Evolutionary conservation across 129 eudicot species (phyloP), one percentile per base, ranked within the genome.

Genomic region (Saposhnikovia divaricata): DNA sequence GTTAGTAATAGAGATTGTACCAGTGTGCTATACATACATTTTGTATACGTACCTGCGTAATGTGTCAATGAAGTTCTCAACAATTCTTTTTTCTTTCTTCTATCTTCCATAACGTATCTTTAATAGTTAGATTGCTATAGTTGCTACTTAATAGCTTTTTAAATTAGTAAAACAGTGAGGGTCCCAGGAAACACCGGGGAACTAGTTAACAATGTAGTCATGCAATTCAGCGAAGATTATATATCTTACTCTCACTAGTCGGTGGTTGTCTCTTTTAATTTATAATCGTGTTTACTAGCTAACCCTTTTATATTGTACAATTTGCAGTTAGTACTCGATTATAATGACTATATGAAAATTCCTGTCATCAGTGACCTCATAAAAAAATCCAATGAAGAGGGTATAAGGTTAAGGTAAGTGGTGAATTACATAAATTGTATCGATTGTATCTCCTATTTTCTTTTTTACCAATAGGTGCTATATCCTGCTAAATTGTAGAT

Each of bases 311-410:
- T 53, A 23, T 74, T 46, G 31, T 39, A 74, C 25, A 77, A 70
- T 2, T 45, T 68, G 82, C 91, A 95, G 99, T 59, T 95, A 87
- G 91, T 86, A 85, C 85, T 92, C 75, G 99, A 95, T 84, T 95
- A 92, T 72, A 81, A 95, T 53, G 97, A 95, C 48, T 19, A 87
- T 48, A 92, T 89, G 90, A 90, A 71, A 81, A 87, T 95, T 79
- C 97, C 97, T 34, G 74, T 89, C 72, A 51, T 86, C 70, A 83
- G 81, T 23, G 93, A 92, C 77, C 70, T 59, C 34, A 39, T 87
- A 63, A 83, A 77, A 69, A 82, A 71, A 72, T 31, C 72, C 1
- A 88, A 87, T 13, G 80, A 84, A 48, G 65, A 85, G 73, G 82
- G 73, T 28, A 50, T 83, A 44, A 84, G 82, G 73, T 72, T 95